Conservation (phyloP, 345 rosid species). For the Populus alba region DNA sequence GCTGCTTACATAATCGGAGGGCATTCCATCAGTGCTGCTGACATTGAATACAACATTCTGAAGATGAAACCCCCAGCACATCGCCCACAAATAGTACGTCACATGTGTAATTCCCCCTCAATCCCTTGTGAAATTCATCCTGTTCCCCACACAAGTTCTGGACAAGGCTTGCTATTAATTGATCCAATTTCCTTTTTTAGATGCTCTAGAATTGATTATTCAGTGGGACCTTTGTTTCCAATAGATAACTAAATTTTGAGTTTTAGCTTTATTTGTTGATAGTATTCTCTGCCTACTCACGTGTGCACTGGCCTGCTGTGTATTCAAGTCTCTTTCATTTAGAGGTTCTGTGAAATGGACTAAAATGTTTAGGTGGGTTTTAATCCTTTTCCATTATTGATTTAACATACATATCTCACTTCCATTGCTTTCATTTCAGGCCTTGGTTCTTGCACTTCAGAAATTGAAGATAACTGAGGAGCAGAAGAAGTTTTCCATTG, state of each 20-base stretch:
- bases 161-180: not conserved
- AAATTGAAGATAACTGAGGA: slow-evolving; percentile 52
- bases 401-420: slow-evolving; percentile 1
- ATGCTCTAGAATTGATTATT: slow-evolving; percentile 8
- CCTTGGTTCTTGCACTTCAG: slow-evolving; percentile 52
- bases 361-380: not conserved
- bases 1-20: slow-evolving; percentile 66
- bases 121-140: not conserved
- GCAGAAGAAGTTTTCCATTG: slow-evolving; percentile 44
- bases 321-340: not conserved
- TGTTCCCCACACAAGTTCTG: not conserved
- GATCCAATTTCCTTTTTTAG: not conserved
- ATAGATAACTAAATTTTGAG: not conserved
- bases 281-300: not conserved
- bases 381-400: not conserved
- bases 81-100: slow-evolving; percentile 58
- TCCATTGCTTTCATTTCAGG: slow-evolving; percentile 30
- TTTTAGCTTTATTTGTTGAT: not conserved
- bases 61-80: slow-evolving; percentile 61
- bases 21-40: slow-evolving; percentile 50
- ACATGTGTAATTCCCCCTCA: slow-evolving; percentile 4
- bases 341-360: not conserved
- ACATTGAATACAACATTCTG: slow-evolving; percentile 51
- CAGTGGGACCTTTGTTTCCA: not conserved
- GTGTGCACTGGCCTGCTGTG: too few relatives aligned